Base-by-base conservation (phyloP, 208 protist species). In the Leishmania martiniquensis region DNA sequence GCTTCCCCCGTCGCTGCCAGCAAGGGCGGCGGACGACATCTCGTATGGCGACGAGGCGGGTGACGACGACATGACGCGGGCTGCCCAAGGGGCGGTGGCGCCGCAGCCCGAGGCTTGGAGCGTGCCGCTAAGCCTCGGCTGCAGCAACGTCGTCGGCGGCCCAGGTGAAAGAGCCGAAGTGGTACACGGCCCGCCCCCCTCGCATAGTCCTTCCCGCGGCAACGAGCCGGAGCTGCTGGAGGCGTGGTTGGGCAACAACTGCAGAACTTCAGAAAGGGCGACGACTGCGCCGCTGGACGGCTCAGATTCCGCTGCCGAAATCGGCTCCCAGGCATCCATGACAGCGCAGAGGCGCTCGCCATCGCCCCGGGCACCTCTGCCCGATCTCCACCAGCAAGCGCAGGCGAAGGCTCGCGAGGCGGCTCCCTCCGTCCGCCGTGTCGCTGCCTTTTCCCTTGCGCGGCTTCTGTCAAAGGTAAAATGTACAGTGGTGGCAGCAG, bases 401-500 rank as follows among this genome's bases (percentile, higher is more conserved):
- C 49, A 72, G 34, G 12, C 60, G 34, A 32, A 12, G 12, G 42
- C 51, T 55, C 70, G 63, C 0, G 17, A 22, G 37, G 63, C 72
- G 13, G 57, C 67, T 29, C 52, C 63, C 9, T 74, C 78, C 39
- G 79, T 57, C 4, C 57, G 71, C 67, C 60, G 59, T 57, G 68
- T 60, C 45, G 72, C 77, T 22, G 75, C 80, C 49, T 32, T 72
- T 29, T 66, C 70, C 34, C 13, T 80, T 4, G 71, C 76, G 13
- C 75, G 69, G 34, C 57, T 84, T 45, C 25, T 79, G 49, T 22
- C 62, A 54, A 72, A 68, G 10, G 32, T 74, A 34, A 77, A 77
- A 32, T 29, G 1, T 9, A 51, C 52, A 1, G 66, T 37, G 54
- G 44, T 74, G 55, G 34, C 72, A 6, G 49, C 72, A 0, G 7